A percentile compares a stretch with the other conserved stretches of the same genome.
Conservation (phyloP, 2,329 filamentous ascomycete genomes). For the Talaromyces sp. region DNA sequence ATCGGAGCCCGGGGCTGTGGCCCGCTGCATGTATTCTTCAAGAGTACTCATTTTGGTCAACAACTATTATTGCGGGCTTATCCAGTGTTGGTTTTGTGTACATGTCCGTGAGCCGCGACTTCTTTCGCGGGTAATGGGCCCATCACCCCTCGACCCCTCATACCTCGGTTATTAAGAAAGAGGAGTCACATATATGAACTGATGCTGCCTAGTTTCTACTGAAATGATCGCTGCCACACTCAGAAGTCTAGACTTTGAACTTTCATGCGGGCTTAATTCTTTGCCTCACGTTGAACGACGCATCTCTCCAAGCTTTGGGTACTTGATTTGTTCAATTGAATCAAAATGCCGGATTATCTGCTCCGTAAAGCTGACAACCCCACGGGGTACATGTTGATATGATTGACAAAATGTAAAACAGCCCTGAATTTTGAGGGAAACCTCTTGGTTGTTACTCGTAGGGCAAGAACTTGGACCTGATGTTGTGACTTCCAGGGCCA, state of each 20-base stretch:
- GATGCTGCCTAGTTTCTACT: neutral
- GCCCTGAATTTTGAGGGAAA: too few species aligned
- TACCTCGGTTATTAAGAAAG: neutral
- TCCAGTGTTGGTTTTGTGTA: neutral
- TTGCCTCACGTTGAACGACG: neutral
- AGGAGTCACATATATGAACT: neutral
- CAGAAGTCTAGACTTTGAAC: neutral
- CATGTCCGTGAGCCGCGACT: neutral
- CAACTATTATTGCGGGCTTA: neutral
- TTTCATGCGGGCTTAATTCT: neutral
- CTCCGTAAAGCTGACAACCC: neutral
- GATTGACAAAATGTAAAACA: too few species aligned
- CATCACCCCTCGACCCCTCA: neutral
- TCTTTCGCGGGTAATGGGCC: neutral
- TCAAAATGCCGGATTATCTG: neutral
- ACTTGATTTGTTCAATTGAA: neutral
- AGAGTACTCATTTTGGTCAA: slow-evolving; percentile 1
- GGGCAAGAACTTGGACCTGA: too few species aligned
- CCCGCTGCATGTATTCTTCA: slow-evolving; percentile 9
- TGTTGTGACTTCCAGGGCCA: too few species aligned
- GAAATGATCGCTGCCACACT: neutral
- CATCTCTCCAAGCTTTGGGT: neutral
- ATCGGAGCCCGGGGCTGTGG: slow-evolving; percentile 2
- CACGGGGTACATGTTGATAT: neutral
- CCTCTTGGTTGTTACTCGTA: too few species aligned